Evolutionary conservation across 768 basidiomycete species (phyloP), one percentile per base, ranked within the genome.

Genomic region (Xerocomellus amylosporus): DNA sequence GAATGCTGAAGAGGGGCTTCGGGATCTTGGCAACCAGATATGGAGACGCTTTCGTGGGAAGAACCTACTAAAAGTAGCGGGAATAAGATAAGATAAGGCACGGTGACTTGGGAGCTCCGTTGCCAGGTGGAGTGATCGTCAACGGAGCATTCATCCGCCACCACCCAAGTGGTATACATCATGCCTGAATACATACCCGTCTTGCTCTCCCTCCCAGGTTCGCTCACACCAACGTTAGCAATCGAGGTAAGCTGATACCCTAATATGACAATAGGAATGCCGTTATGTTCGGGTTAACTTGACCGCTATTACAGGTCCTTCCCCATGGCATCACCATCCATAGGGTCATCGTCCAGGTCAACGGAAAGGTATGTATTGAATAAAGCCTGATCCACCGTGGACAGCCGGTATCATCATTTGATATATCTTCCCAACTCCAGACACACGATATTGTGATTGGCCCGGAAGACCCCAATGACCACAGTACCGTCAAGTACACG

Each of bases 381-480:
- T n/a, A 20, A 24, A 2, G 13, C 6, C 1, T 19, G 43, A 12
- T 33, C 5, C 5, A 31, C 26, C 5, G 4, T n/a, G 12, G 30
- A 14, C n/a, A 17, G 24, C 13, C 0, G 39, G 8, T 12, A n/a
- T 14, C 24, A n/a, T 30, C 31, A 8, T 48, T 26, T 14, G n/a
- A 38, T 8, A 31, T 9, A 20, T 26, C 22, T 3, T 44, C 2
- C 4, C 28, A 37, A 19, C 45, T 28, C 7, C 59, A 88, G 86
- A 87, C 84, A 7, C 86, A 90, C 70, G 88, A 90, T 68, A 79
- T 90, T 54, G 81, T 90, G 40, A 77, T 88, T 59, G 88, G 87
- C 17, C 88, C 88, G 37, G 84, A 88, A 71, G 69, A 74, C 41
- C 82, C 86, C 46, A 63, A 76, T 57, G 81, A 76, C 55, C 86